Evolutionary conservation across 75 land plant species (phyloP).

Genomic region (Pinus taeda): DNA sequence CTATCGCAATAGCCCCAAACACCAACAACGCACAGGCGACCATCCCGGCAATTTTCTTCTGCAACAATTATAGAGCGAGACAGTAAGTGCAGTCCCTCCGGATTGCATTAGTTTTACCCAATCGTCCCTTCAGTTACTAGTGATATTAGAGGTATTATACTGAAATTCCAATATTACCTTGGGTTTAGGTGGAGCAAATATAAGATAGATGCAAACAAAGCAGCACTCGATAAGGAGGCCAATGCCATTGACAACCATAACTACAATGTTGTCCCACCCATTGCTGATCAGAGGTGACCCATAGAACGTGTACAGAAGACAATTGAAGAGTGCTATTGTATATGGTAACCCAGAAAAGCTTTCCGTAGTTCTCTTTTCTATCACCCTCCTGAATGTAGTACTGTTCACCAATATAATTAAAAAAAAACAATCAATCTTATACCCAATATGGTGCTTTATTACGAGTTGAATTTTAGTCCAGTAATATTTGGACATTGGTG

Average conservation of each 20-base stretch:
- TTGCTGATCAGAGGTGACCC: slow-evolving; percentile 57
- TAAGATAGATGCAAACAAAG: slow-evolving; percentile 45
- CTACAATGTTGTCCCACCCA: slow-evolving; percentile 46
- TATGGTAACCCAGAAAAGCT: slow-evolving; percentile 65
- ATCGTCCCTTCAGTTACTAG: no score
- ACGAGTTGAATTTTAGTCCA: no score
- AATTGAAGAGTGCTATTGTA: slow-evolving; percentile 57
- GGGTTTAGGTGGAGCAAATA: slow-evolving; percentile 21
- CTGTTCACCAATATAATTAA: no score
- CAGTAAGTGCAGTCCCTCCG: no score
- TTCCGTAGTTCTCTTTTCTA: slow-evolving; percentile 43
- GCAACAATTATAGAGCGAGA: no score
- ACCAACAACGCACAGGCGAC: not conserved
- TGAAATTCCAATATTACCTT: no score
- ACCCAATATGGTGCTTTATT: no score
- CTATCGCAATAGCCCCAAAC: slow-evolving; percentile 21
- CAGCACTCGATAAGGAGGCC: slow-evolving; percentile 50
- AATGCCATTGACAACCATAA: slow-evolving; percentile 57
- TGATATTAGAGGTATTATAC: no score
- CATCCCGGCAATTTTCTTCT: no score
- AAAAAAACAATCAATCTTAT: no score
- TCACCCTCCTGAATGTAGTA: slow-evolving; percentile 56
- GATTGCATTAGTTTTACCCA: no score
- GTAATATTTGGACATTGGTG: no score
- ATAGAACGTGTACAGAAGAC: slow-evolving; percentile 65